phyloP scores from a whole-genome alignment of 208 protist species.

The Trichomonas tenax region DNA sequence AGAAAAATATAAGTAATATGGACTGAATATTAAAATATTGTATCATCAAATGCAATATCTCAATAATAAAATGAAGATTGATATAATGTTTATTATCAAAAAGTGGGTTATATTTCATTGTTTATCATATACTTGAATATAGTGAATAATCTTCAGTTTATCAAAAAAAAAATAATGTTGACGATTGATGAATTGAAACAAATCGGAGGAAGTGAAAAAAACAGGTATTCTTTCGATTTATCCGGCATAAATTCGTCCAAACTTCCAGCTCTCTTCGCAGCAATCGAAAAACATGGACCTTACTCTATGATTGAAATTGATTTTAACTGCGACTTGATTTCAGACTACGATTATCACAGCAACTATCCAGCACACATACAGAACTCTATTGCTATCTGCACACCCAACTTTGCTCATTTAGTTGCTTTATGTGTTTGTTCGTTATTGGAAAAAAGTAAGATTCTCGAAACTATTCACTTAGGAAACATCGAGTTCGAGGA shows the following conservation, averaged over 20 bases:
- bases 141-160: no score
- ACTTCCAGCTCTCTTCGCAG: not conserved
- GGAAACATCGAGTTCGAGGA: not conserved
- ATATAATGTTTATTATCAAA: no score
- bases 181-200: not conserved
- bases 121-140: no score
- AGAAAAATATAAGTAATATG: no score
- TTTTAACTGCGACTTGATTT: not conserved
- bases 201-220: not conserved
- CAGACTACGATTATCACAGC: not conserved
- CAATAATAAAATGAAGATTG: no score
- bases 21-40: no score
- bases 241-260: not conserved
- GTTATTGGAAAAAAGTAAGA: not conserved
- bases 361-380: not conserved
- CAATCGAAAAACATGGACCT: not conserved
- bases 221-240: not conserved
- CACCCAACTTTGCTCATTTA: not conserved
- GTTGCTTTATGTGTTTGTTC: not conserved
- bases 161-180: not conserved
- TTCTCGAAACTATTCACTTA: not conserved
- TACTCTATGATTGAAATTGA: not conserved
- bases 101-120: no score
- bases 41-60: no score
- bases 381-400: not conserved